A percentile compares a stretch with the other conserved stretches of the same genome.
Evolutionary conservation across 768 basidiomycete genomes (phyloP).

Genomic region (Tephrocybe sp.): DNA sequence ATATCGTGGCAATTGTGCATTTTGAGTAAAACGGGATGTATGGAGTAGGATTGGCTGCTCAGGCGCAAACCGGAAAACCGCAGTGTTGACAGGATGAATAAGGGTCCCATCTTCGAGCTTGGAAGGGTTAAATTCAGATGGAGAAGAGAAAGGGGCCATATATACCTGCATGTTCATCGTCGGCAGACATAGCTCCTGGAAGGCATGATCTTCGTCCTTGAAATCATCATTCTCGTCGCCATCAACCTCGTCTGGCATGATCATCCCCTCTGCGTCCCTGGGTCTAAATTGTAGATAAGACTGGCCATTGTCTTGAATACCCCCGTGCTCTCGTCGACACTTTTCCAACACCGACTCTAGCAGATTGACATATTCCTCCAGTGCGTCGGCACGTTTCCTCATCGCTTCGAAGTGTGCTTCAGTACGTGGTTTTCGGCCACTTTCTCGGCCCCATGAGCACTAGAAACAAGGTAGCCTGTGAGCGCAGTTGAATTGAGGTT

Average conservation of each 20-base stretch:
- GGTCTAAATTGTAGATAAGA: conserved; percentile 31
- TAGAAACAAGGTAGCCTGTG: conserved; percentile 13
- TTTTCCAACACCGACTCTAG: conserved; percentile 42
- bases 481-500: neutral
- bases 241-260: conserved; percentile 19
- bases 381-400: conserved; percentile 36
- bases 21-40: conserved; percentile 35
- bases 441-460: conserved; percentile 44
- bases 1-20: conserved; percentile 36
- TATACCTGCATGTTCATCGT: conserved; percentile 37
- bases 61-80: conserved; percentile 38
- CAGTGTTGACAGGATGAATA: conserved; percentile 38
- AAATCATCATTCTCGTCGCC: conserved; percentile 19
- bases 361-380: conserved; percentile 35
- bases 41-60: conserved; percentile 17
- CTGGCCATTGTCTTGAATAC: conserved; percentile 22
- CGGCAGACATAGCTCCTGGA: conserved; percentile 36
- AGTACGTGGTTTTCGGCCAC: conserved; percentile 37
- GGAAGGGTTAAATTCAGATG: neutral
- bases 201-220: conserved; percentile 24
- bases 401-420: conserved; percentile 46
- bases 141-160: neutral
- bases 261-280: conserved; percentile 17
- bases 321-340: conserved; percentile 35
- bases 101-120: conserved; percentile 40